Conservation (phyloP, 257 asterid genomes). For the Salvia miltiorrhiza region DNA sequence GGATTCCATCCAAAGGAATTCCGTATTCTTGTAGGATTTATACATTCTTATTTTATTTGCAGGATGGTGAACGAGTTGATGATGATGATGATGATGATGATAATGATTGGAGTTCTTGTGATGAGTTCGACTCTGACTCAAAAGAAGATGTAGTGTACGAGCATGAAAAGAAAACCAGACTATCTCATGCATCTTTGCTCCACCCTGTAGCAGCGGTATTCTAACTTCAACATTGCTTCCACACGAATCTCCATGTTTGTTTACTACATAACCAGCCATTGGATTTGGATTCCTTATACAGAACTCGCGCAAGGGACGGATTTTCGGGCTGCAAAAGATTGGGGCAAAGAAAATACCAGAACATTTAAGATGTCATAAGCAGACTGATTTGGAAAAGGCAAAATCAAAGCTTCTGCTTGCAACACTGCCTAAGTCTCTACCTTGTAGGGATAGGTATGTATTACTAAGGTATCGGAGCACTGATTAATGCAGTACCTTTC, state of each 20-base stretch:
- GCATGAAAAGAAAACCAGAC: slow-evolving; percentile 37
- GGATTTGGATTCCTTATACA: slow-evolving; percentile 22
- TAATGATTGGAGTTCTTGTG: slow-evolving; percentile 60
- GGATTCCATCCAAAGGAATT: neutral
- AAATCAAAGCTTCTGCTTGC: slow-evolving; percentile 86
- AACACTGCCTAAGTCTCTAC: slow-evolving; percentile 81
- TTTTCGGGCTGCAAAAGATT: slow-evolving; percentile 80
- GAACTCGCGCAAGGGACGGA: slow-evolving; percentile 76
- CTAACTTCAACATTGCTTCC: slow-evolving; percentile 16
- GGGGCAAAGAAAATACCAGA: slow-evolving; percentile 91
- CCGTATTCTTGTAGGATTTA: slow-evolving; percentile 24
- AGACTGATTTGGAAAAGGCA: slow-evolving; percentile 87
- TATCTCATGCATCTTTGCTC: slow-evolving; percentile 36
- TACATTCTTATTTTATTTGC: slow-evolving; percentile 19
- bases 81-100: slow-evolving; percentile 31
- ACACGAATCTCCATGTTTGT: slow-evolving; percentile 2
- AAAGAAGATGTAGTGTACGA: slow-evolving; percentile 60
- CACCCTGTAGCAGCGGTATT: slow-evolving; percentile 84
- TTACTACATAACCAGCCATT: slow-evolving; percentile 28
- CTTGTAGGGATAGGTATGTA: slow-evolving; percentile 86
- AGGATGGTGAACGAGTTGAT: slow-evolving; percentile 64
- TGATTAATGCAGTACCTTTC: slow-evolving; percentile 6
- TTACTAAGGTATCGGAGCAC: neutral
- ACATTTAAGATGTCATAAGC: slow-evolving; percentile 78
- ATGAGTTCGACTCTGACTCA: slow-evolving; percentile 45